Evolutionary conservation across 176 grass and related monocot species (phyloP).

Genomic region (Hyparrhenia diplandra): DNA sequence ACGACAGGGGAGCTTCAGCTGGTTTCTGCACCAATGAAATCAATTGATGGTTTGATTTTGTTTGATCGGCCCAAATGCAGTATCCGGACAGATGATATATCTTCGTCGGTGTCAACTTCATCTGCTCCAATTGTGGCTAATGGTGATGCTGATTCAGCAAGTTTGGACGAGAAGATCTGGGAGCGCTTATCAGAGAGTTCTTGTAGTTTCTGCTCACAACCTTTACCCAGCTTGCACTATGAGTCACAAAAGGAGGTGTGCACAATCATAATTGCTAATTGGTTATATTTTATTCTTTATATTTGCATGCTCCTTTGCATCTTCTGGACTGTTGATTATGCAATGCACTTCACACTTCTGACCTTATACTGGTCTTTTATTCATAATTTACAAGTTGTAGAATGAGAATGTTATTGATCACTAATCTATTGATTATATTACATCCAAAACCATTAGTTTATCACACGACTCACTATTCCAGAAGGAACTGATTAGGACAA

Average conservation of each 20-base stretch:
- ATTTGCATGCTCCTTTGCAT: background rate
- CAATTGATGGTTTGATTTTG: slow-evolving; percentile 91
- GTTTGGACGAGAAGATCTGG: slow-evolving; percentile 69
- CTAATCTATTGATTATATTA: background rate
- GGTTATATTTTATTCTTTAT: slow-evolving; percentile 7
- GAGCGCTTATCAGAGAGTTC: slow-evolving; percentile 55
- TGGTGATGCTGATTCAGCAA: slow-evolving; percentile 37
- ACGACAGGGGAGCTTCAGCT: slow-evolving; percentile 78
- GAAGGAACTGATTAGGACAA: slow-evolving; percentile 1
- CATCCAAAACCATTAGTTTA: slow-evolving; percentile 7
- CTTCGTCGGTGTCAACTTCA: slow-evolving; percentile 33
- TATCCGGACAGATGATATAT: slow-evolving; percentile 50
- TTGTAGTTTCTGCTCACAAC: slow-evolving; percentile 64
- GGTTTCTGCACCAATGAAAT: slow-evolving; percentile 72
- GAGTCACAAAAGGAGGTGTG: slow-evolving; percentile 90
- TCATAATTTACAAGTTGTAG: background rate
- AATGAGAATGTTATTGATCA: slow-evolving; percentile 19
- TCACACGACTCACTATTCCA: background rate
- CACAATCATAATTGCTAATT: background rate
- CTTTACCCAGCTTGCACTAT: slow-evolving; percentile 67
- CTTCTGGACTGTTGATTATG: background rate
- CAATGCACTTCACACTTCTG: slow-evolving; percentile 9
- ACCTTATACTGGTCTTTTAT: background rate
- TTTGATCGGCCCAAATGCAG: slow-evolving; percentile 98
- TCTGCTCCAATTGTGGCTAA: slow-evolving; percentile 32